Evolutionary conservation across 2,329 filamentous ascomycete species (phyloP), one percentile per base, ranked within the genome.

Genomic region (Aspergillus pseudoglaucus): DNA sequence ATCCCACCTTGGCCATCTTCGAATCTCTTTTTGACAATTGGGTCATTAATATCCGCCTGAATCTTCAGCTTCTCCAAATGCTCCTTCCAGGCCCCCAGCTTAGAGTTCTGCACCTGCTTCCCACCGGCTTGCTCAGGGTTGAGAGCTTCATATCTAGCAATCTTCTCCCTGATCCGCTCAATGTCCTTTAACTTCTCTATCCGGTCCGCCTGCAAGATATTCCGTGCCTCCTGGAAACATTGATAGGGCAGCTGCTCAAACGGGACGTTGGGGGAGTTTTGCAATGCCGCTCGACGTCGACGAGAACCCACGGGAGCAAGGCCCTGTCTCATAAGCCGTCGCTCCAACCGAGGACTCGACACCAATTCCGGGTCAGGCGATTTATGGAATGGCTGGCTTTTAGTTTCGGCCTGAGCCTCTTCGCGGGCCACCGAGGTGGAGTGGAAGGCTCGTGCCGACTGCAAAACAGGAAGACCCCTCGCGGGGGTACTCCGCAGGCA

Each of bases 191-290:
- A 60, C 74, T 95, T 97, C 70, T 91, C 81, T 55, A 83, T 75
- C 37, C 91, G 82, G 66, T 98, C 93, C 47, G 81, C 81, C 46
- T 83, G 78, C 47, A 98, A 75, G 43, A 97, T 72, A 66, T 89
- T 88, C 53, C 90, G 82, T 37, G 93, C 93, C 73, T 96, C 90
- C 72, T 98, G 93, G 75, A 97, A 98, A 71, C 88, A 93, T 77
- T 97, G 91, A 73, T 94, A 98, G 15, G 93, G 93, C 57, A 98
- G 75, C 65, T 91, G 87, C 74, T 95, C 89, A 65, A 98, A 96
- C 22, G 90, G 89, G 44, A 95, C 74, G 60, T 85, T 79, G 53
- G 78, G 54, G 74, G 79, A 59, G 74, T 80, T 61, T 78, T 73
- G 82, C 51, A 90, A 68, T 23, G 87, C 87, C 23, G 83, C 81